Evolutionary conservation across 805 yeast species (phyloP), one percentile per base, ranked within the genome.

Genomic region (Kodamaea laetipori): DNA sequence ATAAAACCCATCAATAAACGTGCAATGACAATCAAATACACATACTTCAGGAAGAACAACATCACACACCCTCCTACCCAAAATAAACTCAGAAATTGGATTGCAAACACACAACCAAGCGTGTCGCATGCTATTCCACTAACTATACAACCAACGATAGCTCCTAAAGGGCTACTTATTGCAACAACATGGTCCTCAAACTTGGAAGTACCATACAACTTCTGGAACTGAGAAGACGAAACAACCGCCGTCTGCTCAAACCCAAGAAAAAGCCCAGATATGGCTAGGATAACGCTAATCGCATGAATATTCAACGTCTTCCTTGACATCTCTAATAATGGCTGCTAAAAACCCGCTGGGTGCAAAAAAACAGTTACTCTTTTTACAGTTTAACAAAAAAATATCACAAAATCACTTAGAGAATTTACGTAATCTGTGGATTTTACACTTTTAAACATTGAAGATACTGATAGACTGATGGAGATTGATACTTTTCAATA

Each of bases 71-170:
- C 71, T 10, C 48, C n/a, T 9, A 53, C 43, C 71, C 73, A 67
- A 4, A 59, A 39, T 2, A 54, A 3, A 2, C 58, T 54, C 2
- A 62, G 49, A 4, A 58, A 16, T 16, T 60, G 63, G 30, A 64
- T 52, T 4, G 57, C 45, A 12, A 42, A 39, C 10, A 58, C 54
- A 38, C 61, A 57, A 1, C 74, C 73, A 27, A 60, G 41, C 23
- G 44, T 33, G 31, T 62, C 68, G 38, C 62, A 57, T 8, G 64
- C 49, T 13, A 54, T 23, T 11, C 70, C 69, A 45, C 61, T 47
- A 4, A 60, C 33, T 0, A 66, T 46, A 39, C 68, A 58, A n/a
- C 71, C 67, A 35, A 58, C 65, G 6, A 64, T 60, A n/a, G 71
- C 70, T 2, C 73, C 73, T n/a, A 66, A 51, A 3, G 64, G 51